Base-by-base conservation (phyloP, 73 alveolate species). In the Tetrahymena thermophila region DNA sequence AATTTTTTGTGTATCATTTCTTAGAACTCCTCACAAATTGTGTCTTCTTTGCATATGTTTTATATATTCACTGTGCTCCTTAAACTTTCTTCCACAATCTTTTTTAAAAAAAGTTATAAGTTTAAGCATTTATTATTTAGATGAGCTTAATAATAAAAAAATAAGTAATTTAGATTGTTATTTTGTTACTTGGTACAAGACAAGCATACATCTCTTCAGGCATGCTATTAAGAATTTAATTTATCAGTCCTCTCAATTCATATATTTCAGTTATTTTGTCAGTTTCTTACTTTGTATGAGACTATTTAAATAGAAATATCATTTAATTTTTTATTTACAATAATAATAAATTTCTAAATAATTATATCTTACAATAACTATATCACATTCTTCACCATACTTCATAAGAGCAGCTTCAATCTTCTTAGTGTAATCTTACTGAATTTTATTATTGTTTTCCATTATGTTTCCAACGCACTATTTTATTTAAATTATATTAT, bases 311-410 rank as follows among this genome's bases (percentile, higher is more conserved):
- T 25, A 56, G 14, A 71, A 23, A 71, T 71, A 3, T 25, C n/a
- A 25, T 28, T 50, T 50, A 19, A 14, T 3, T 14, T 50, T 40
- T 1, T 0, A 40, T 4, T 40, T 40, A 2, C n/a, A n/a, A n/a
- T n/a, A n/a, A n/a, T n/a, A n/a, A n/a, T n/a, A n/a, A n/a, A n/a
- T n/a, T n/a, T n/a, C n/a, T n/a, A n/a, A n/a, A n/a, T n/a, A n/a
- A n/a, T n/a, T n/a, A 23, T 71, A 5, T 28, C 17, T 71, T 71
- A 71, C 89, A 23, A 95, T 55, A 25, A 95, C 95, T 0, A 43
- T 34, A 95, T 95, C 97, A 95, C 97, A 95, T 25, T 85, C 84
- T 84, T 95, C 94, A 34, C 97, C 97, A 95, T 84, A 95, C 11
- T 85, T 34, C 56, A 38, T 43, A 16, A 95, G 94, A 40, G 95